Evolutionary conservation across 257 asterid species (phyloP).

Genomic region (Fraxinus cuspidata): DNA sequence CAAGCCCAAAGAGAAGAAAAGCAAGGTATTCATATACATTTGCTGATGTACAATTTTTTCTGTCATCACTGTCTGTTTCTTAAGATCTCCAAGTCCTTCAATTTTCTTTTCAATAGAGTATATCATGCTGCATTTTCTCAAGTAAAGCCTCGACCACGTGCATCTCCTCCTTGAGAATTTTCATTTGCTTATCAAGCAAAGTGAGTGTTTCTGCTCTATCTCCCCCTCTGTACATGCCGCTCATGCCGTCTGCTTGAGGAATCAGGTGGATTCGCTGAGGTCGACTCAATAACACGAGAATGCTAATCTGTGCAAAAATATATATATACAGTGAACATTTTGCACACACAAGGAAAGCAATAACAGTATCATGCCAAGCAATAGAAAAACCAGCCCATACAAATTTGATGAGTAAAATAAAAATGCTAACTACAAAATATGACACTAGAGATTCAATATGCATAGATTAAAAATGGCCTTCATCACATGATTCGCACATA

Average conservation of each 20-base stretch:
- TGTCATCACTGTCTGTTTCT: constrained; percentile 43
- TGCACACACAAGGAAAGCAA: not conserved
- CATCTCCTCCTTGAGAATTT: constrained; percentile 80
- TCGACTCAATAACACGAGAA: constrained; percentile 74
- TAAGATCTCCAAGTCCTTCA: constrained; percentile 64
- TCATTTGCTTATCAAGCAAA: constrained; percentile 55
- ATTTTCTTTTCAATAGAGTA: constrained; percentile 53
- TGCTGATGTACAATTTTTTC: constrained; percentile 4
- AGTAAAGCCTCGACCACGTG: constrained; percentile 59
- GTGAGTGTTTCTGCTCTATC: constrained; percentile 44
- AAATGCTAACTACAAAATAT: not conserved
- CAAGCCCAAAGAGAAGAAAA: not conserved
- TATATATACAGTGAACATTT: not conserved
- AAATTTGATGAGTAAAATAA: not conserved
- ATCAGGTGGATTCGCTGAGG: constrained; percentile 81
- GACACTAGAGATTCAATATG: not conserved
- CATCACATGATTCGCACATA: not conserved
- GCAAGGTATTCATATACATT: not conserved
- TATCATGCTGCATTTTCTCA: constrained; percentile 71
- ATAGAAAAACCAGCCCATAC: not conserved
- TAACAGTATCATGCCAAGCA: not conserved
- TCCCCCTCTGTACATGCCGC: constrained; percentile 35
- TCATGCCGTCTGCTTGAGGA: constrained; percentile 53
- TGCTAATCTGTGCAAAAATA: constrained; percentile 67
- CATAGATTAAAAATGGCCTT: not conserved